Conservation (phyloP, 2,329 filamentous ascomycete species). For the Botrytis squamosa region DNA sequence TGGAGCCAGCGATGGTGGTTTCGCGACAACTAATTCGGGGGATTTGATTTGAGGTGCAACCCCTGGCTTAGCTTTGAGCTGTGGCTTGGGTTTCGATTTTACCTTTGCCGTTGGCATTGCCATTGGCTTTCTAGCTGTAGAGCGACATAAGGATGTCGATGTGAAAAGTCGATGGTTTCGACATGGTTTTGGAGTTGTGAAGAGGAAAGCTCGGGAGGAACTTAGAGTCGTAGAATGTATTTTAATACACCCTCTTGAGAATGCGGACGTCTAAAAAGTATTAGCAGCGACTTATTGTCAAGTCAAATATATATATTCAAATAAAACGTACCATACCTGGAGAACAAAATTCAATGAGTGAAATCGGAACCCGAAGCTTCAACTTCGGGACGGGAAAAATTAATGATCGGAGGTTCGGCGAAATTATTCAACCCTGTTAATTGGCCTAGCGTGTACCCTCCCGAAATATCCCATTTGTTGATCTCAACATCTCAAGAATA, state of each 20-base stretch:
- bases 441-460: constrained; percentile 19
- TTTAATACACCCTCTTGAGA: constrained; percentile 40
- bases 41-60: constrained; percentile 3
- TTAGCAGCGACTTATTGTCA: constrained; percentile 21
- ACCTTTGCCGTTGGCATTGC: not conserved
- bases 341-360: not conserved
- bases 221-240: constrained; percentile 27
- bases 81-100: constrained; percentile 15
- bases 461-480: constrained; percentile 27
- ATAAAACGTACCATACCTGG: constrained; percentile 24
- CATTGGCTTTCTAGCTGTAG: constrained; percentile 25
- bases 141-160: constrained; percentile 28
- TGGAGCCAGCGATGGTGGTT: constrained; percentile 1
- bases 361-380: not conserved
- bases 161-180: constrained; percentile 29
- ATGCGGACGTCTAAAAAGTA: constrained; percentile 39
- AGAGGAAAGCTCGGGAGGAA: constrained; percentile 20
- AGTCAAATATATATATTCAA: not conserved
- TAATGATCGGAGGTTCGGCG: constrained; percentile 28
- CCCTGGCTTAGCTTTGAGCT: constrained; percentile 14
- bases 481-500: constrained; percentile 25
- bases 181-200: constrained; percentile 23
- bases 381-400: constrained; percentile 25
- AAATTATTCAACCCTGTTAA: constrained; percentile 16
- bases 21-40: not conserved